These are phyloP conservation scores for Passiflora organensis DNA, from an alignment of 345 rosid genomes.

Conservation along the genomic window DNA sequence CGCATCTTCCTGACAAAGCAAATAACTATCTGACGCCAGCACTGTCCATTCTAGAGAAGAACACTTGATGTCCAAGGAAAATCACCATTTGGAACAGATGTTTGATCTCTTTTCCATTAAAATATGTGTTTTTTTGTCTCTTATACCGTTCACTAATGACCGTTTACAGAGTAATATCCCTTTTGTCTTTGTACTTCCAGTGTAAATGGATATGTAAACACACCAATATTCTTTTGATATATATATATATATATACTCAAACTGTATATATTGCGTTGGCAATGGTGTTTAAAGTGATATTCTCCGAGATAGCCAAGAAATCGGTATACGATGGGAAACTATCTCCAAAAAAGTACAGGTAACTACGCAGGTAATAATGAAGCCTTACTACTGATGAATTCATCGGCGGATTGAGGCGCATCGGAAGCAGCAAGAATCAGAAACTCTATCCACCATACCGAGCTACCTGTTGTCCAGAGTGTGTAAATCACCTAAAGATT, in stretches of 20 bases:
- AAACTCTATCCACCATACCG: conserved; percentile 65
- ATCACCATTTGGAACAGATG: not conserved
- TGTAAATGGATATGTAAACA: conserved; percentile 4
- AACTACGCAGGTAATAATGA: too few species aligned
- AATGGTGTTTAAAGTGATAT: not conserved
- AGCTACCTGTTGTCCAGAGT: conserved; percentile 71
- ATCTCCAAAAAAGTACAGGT: not conserved
- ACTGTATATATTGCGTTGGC: conserved; percentile 9
- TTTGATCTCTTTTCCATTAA: not conserved
- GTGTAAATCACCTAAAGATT: conserved; percentile 42
- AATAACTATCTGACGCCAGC: conserved; percentile 96
- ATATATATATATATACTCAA: conserved; percentile 7
- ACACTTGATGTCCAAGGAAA: conserved; percentile 39
- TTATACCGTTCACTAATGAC: not conserved
- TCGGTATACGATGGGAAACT: not conserved
- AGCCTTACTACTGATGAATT: not conserved
- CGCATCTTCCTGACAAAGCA: conserved; percentile 95
- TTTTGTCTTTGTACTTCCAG: conserved; percentile 9
- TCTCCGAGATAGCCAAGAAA: not conserved
- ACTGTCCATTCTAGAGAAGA: conserved; percentile 75
- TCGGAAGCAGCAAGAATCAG: conserved; percentile 20
- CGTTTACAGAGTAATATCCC: not conserved
- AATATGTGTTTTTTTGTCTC: not conserved
- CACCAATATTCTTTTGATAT: not conserved
- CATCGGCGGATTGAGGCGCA: not conserved